Evolutionary conservation across 352 stramenopile species (phyloP).

Genomic region (Phytophthora pistaciae): DNA sequence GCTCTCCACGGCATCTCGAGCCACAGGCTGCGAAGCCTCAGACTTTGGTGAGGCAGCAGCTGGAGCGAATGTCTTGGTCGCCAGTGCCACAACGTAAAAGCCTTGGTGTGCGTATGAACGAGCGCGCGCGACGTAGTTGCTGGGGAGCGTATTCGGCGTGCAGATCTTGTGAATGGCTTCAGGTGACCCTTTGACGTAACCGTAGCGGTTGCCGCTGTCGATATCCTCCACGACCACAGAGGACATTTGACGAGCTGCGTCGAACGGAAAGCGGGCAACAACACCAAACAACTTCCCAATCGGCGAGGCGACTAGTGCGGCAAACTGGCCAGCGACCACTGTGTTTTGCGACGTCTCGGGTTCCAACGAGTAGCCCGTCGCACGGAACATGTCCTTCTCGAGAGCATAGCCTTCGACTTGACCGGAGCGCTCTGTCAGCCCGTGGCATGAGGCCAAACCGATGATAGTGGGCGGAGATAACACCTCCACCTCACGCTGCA

Average conservation of each 20-base stretch:
- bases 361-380: slow-evolving; percentile 70
- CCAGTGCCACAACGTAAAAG: slow-evolving; percentile 85
- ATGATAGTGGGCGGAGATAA: slow-evolving; percentile 69
- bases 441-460: slow-evolving; percentile 76
- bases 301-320: slow-evolving; percentile 69
- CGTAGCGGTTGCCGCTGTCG: slow-evolving; percentile 63
- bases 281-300: slow-evolving; percentile 78
- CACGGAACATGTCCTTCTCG: slow-evolving; percentile 79
- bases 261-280: slow-evolving; percentile 78
- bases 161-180: slow-evolving; percentile 76
- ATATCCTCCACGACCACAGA: slow-evolving; percentile 80
- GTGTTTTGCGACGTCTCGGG: slow-evolving; percentile 43
- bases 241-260: slow-evolving; percentile 73
- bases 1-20: slow-evolving; percentile 83
- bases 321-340: slow-evolving; percentile 44
- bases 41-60: slow-evolving; percentile 25
- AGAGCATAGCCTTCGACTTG: slow-evolving; percentile 73
- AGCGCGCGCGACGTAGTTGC: slow-evolving; percentile 72
- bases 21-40: slow-evolving; percentile 51
- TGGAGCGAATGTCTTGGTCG: slow-evolving; percentile 59
- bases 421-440: slow-evolving; percentile 59
- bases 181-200: slow-evolving; percentile 78
- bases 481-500: slow-evolving; percentile 77
- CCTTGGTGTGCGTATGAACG: slow-evolving; percentile 79
- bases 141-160: slow-evolving; percentile 62